Base-by-base conservation (phyloP, 2,329 filamentous ascomycete genomes). In the Colletotrichum phormii region DNA sequence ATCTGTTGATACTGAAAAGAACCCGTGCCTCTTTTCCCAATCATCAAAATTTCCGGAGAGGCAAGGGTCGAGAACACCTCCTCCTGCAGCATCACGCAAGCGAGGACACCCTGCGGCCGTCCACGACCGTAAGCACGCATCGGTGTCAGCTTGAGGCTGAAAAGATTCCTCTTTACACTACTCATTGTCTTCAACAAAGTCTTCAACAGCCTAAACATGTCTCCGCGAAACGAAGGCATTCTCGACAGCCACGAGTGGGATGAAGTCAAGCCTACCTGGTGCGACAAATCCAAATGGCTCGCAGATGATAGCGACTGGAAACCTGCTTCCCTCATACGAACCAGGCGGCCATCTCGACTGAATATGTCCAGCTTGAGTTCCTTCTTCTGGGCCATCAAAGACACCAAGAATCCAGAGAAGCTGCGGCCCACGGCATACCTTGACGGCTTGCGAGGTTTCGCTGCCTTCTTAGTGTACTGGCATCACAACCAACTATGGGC, bases 381-480 rank as follows among this genome's bases (percentile, higher is more conserved):
- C 7, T 64, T 74, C 18, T 51, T 73, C 11, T 76, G 75, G 66
- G 60, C 70, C 49, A 59, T 75, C 4, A 76, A 73, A 57, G 57
- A 74, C 53, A 63, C 74, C 1, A 67, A 75, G 3, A 60, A 72
- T 18, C 51, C 71, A 6, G 71, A 70, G 11, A 64, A 65, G 11
- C 42, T 80, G 5, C 84, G 84, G 71, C 79, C 82, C 42, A 86
- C 85, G 1, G 84, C 84, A 6, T 87, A 86, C 74, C 82, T 88
- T 55, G 85, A 87, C 78, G 85, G 86, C 29, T 78, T 87, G 42
- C 84, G 86, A 22, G 86, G 86, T 18, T 78, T 88, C 24, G 86
- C 86, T 18, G 83, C 85, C 8, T 79, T 87, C 67, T 74, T 87
- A 46, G 86, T 88, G 65, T 86, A 86, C 74, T 77, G 86, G 77